phyloP scores from a whole-genome alignment of 179 eudicot species.

The Sideroxylon spinosum region DNA sequence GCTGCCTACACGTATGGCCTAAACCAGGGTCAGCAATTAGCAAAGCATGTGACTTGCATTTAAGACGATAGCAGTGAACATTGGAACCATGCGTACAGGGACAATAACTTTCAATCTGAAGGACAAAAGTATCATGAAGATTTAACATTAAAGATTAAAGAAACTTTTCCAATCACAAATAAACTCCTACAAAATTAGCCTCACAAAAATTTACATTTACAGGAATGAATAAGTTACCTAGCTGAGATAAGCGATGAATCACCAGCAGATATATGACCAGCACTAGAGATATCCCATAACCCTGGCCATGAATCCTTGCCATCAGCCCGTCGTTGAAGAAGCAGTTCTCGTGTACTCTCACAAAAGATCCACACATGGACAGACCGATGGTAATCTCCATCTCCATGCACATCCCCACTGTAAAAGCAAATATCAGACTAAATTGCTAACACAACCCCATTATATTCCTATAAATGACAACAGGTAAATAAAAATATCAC shows the following conservation, averaged over 20 bases:
- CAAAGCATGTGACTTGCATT: background rate
- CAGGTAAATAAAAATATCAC: background rate
- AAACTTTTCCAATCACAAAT: background rate
- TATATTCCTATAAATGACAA: background rate
- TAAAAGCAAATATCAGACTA: constrained; percentile 13
- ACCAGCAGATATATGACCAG: constrained; percentile 96
- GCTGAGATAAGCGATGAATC: constrained; percentile 85
- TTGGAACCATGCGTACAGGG: background rate
- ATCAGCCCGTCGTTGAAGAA: constrained; percentile 80
- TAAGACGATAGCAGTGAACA: background rate
- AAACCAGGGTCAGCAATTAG: background rate
- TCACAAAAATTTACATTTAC: background rate
- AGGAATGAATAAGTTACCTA: constrained; percentile 38
- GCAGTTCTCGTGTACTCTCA: constrained; percentile 82
- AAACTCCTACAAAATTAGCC: background rate
- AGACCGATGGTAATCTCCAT: constrained; percentile 93
- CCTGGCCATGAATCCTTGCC: constrained; percentile 95
- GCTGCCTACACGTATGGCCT: constrained; percentile 1
- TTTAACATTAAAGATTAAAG: background rate
- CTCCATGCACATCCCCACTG: constrained; percentile 75
- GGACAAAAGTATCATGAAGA: background rate
- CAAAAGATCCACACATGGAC: constrained; percentile 92
- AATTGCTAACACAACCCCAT: background rate
- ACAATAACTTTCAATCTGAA: background rate
- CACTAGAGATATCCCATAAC: constrained; percentile 93